Percentiles rank a stretch among this genome's conserved stretches.
Conservation (phyloP, 2,329 filamentous ascomycete genomes). For the Calonectria hongkongensis region DNA sequence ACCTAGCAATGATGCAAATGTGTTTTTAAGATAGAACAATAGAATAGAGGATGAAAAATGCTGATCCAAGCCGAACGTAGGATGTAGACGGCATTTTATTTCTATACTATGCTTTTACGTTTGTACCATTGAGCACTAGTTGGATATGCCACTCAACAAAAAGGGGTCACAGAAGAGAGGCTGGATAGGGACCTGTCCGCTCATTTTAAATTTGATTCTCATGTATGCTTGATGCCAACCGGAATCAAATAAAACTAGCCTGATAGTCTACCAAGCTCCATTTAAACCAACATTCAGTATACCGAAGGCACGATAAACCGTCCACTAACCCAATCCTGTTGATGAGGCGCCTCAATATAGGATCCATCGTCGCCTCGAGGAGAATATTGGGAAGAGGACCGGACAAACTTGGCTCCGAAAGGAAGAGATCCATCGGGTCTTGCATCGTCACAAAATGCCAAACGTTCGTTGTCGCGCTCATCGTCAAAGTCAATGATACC, state of each 20-base stretch:
- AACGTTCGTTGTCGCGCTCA: slow-evolving; percentile 59
- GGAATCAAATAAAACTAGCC: too few relatives aligned
- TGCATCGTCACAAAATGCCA: slow-evolving; percentile 58
- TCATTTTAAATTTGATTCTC: neutral
- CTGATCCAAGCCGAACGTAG: neutral
- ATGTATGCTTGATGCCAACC: neutral
- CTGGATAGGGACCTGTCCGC: neutral
- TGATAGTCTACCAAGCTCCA: neutral
- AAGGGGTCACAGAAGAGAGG: neutral
- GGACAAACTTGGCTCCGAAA: slow-evolving; percentile 54
- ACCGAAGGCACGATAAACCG: slow-evolving; percentile 45
- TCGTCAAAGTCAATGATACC: slow-evolving; percentile 66
- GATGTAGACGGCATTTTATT: neutral
- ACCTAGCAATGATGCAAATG: too few relatives aligned
- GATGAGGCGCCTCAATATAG: slow-evolving; percentile 55
- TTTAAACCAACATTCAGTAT: slow-evolving; percentile 21
- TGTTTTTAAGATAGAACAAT: neutral
- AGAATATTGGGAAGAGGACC: slow-evolving; percentile 60
- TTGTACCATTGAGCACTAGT: neutral
- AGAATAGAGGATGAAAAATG: neutral
- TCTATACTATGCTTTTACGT: neutral
- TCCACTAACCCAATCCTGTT: slow-evolving; percentile 45
- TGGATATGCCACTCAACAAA: slow-evolving; percentile 7
- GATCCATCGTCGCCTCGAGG: slow-evolving; percentile 64
- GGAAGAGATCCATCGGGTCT: slow-evolving; percentile 62